Evolutionary conservation across 1,139 yeast genomes (phyloP).

Genomic region (Magnusiomyces tetraspermus): DNA sequence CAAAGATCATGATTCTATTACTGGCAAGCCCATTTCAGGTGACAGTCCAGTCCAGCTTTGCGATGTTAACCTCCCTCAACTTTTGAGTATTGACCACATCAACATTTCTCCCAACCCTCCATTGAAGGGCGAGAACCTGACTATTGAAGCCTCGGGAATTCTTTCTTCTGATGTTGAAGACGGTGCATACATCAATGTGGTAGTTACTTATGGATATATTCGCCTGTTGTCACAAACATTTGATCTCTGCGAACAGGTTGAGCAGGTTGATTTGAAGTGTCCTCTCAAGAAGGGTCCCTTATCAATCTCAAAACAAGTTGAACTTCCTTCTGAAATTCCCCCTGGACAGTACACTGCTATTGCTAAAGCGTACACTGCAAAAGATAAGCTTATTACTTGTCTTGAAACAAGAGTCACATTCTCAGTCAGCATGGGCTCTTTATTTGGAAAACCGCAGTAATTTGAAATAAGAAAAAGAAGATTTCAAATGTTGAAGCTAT

Average conservation of each 20-base stretch:
- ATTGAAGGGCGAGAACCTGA: slow-evolving; percentile 63
- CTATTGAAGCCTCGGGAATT: slow-evolving; percentile 64
- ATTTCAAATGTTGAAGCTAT: too few species aligned
- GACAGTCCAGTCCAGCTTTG: slow-evolving; percentile 76
- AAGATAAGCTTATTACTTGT: slow-evolving; percentile 76
- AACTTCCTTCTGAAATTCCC: slow-evolving; percentile 87
- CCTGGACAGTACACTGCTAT: slow-evolving; percentile 82
- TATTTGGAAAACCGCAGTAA: too few species aligned
- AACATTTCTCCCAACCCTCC: slow-evolving; percentile 82
- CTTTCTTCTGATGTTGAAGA: slow-evolving; percentile 49
- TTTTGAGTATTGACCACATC: slow-evolving; percentile 52
- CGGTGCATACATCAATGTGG: slow-evolving; percentile 91
- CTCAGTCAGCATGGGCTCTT: background rate
- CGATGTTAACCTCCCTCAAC: slow-evolving; percentile 53
- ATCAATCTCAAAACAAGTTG: slow-evolving; percentile 57
- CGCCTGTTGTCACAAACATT: slow-evolving; percentile 74
- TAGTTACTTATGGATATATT: slow-evolving; percentile 86
- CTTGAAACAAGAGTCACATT: slow-evolving; percentile 61
- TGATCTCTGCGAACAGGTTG: slow-evolving; percentile 81
- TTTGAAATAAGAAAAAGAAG: too few species aligned
- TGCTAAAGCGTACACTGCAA: slow-evolving; percentile 82
- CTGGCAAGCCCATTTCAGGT: slow-evolving; percentile 55
- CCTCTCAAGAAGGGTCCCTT: slow-evolving; percentile 68
- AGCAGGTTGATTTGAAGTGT: slow-evolving; percentile 60
- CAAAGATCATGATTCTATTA: slow-evolving; percentile 9